Evolutionary conservation across 495 filamentous ascomycete genomes (phyloP), one percentile per base, ranked within the genome.

Genomic region (Delitschia confertaspora): DNA sequence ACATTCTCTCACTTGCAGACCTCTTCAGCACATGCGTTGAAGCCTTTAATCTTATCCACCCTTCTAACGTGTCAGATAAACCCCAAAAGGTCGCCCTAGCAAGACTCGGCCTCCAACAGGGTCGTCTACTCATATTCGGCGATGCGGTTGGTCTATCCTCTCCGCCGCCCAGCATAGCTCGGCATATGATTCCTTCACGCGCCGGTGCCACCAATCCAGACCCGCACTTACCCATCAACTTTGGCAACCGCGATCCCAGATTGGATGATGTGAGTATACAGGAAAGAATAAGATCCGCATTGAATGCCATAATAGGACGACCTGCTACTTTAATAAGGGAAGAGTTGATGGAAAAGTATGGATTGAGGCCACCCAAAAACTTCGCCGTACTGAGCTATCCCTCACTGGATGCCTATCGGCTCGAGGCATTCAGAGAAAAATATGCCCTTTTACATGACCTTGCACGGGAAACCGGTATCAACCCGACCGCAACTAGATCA

Each of bases 21-120:
- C 57, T 58, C 20, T 65, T 65, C 60, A 58, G 51, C 49, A 56
- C 57, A 43, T 61, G 60, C 44, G 60, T 61, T 38, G 60, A 65
- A 44, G 54, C 49, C 21, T 63, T 65, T 47, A 49, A 47, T 23
- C 55, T 61, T 11, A 57, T 65, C 18, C 55, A 59, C 37, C 55
- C 55, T 4, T 21, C 38, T 26, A 46, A 51, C 9, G 48, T 56
- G 34, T 60, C 43, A 23, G 51, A 57, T 11, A 49, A 49, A 18
- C 19, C 37, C 3, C 55, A 65, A 34, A 48, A 55, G 26, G 53
- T 62, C 10, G 45, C 56, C 3, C 53, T 65, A 14, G 44, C 47
- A 4, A 42, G 49, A 13, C 56, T 65, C 3, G 61, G 61, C 19
- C 35, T 65, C 20, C 53, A 65, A 43, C 61, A 65, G 32, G 58